Evolutionary conservation across 768 basidiomycete genomes (phyloP).

Genomic region (Hygrocybe punicea): DNA sequence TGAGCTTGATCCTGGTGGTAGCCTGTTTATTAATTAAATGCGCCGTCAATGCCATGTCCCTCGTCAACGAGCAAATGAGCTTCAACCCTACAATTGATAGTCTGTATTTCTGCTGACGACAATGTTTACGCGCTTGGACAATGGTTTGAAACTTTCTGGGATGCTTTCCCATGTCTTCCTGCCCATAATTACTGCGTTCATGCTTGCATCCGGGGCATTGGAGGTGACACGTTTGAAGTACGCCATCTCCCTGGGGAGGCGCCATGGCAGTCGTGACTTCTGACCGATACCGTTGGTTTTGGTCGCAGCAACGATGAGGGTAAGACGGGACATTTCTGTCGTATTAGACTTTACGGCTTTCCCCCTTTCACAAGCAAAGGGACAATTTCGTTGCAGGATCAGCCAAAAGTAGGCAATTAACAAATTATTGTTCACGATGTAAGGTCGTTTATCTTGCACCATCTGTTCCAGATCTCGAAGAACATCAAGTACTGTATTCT

Average conservation of each 20-base stretch:
- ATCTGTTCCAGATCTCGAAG: no score
- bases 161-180: constrained; percentile 98
- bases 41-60: background rate
- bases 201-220: constrained; percentile 47
- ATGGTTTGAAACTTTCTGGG: constrained; percentile 76
- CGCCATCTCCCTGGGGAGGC: constrained; percentile 80
- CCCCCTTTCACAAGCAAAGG: no score
- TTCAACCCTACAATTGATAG: constrained; percentile 12
- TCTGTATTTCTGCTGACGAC: constrained; percentile 52
- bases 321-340: constrained; percentile 72
- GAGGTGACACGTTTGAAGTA: constrained; percentile 86
- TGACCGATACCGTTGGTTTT: constrained; percentile 82
- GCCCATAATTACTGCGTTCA: constrained; percentile 90
- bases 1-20: constrained; percentile 8
- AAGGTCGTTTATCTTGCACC: no score
- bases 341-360: no score
- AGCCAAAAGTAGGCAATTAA: no score
- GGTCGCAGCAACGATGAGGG: constrained; percentile 93
- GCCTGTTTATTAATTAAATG: background rate
- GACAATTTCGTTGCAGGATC: no score
- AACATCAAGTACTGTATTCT: no score
- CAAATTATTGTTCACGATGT: no score
- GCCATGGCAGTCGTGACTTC: constrained; percentile 79
- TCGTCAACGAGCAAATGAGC: background rate
- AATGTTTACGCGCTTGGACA: constrained; percentile 71